Evolutionary conservation across 1,139 yeast species (phyloP), one percentile per base, ranked within the genome.

Genomic region (Tardiomyces depauwii): DNA sequence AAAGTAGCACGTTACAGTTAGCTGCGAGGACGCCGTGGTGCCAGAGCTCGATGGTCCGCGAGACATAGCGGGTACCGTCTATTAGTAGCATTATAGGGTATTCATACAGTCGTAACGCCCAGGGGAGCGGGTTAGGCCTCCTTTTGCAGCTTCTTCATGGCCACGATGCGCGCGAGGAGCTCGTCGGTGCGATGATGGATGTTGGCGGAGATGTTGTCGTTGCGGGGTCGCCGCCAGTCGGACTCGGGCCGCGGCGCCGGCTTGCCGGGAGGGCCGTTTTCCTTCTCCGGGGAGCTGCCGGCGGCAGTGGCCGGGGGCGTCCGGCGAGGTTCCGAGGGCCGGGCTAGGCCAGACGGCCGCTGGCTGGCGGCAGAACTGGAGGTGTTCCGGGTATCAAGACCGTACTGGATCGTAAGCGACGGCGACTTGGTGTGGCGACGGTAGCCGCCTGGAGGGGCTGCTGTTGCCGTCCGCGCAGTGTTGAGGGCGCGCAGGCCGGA

Each of bases 141-240:
- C 39, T 36, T 47, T 42, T 55, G 57, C n/a, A 56, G 48, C 2
- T 86, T 86, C 61, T 81, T 83, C 96, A 88, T 87, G 63, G 83
- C 82, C 61, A 85, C 94, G 44, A 88, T 88, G 53, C 96, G 68
- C 0, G 88, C 95, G 60, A 82, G 82, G 59, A 85, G 71, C 61
- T 84, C 91, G 14, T 79, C 77, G 0, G 96, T 87, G 13, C 86
- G 93, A 54, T 85, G 94, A 0, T 30, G 36, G 94, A 91, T 0
- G 96, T 95, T 45, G 89, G 75, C 57, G 76, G 39, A n/a, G 12
- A 36, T 16, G 18, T 14, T 16, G 11, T 16, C 39, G 19, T 19
- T 12, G 13, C 13, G 32, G 11, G 18, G 19, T 6, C 39, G 19
- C 5, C 39, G 77, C 96, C 95, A 88, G 54, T 82, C 78, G 16